phyloP scores from a whole-genome alignment of 148 eudicot species.

The Vaccinium vitisidaea region DNA sequence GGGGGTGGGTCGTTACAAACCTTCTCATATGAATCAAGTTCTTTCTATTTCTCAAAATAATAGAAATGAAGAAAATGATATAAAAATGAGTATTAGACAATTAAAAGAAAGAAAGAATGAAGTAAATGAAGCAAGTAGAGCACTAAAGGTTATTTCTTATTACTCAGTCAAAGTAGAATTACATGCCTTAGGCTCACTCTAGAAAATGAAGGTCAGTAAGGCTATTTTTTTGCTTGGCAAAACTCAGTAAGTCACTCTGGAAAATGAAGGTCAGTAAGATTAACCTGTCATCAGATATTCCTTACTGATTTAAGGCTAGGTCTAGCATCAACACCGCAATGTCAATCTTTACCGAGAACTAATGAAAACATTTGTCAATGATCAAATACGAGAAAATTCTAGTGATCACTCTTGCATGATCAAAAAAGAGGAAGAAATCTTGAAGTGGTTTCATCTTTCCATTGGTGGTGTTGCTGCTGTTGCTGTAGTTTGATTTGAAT shows the following conservation, averaged over 20 bases:
- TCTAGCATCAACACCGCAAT: not conserved
- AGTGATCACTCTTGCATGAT: not conserved
- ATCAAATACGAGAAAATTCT: not conserved
- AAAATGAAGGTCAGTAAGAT: not conserved
- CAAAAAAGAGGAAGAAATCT: not conserved
- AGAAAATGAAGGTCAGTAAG: not conserved
- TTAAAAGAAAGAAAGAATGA: not conserved
- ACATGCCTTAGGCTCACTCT: not conserved
- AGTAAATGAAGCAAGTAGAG: not conserved
- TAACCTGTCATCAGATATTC: not conserved
- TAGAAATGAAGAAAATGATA: not conserved
- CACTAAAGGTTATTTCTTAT: not conserved
- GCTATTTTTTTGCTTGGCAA: no score
- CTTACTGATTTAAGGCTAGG: not conserved
- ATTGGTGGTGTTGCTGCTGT: conserved; percentile 12
- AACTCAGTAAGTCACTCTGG: not conserved
- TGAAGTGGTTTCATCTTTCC: conserved; percentile 2
- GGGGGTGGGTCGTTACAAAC: no score
- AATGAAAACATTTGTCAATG: not conserved
- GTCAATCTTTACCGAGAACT: not conserved
- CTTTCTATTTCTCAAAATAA: not conserved
- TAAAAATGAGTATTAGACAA: not conserved
- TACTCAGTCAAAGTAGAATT: not conserved
- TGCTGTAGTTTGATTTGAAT: conserved; percentile 26
- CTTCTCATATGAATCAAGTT: not conserved